Evolutionary conservation across 225 moss, liverwort and hornwort genomes (phyloP).

Genomic region (Antitrichia curtipendula): DNA sequence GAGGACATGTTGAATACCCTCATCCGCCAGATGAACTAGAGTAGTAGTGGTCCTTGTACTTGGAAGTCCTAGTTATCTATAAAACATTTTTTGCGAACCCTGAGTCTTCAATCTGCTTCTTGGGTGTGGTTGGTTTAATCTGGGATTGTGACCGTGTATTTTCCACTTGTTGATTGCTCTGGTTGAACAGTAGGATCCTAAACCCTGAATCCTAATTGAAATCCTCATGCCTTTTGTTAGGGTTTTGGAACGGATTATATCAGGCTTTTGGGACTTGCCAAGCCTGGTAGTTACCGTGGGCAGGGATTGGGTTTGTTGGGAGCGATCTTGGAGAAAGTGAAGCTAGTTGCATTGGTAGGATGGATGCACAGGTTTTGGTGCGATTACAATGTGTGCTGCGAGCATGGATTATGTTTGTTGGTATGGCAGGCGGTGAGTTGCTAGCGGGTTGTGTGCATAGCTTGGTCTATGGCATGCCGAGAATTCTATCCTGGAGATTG

Average conservation of each 20-base stretch:
- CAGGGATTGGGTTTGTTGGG: not conserved
- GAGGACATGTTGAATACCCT: slow-evolving; percentile 9
- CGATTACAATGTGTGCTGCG: not conserved
- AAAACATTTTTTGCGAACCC: not conserved
- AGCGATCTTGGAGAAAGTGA: not conserved
- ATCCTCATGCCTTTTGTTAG: not conserved
- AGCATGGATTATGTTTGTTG: not conserved
- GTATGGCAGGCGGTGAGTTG: not conserved
- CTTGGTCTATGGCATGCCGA: not conserved
- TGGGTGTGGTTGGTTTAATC: not conserved
- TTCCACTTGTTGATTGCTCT: not conserved
- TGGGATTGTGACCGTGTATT: not conserved
- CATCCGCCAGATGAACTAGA: slow-evolving; percentile 6
- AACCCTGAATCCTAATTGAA: not conserved
- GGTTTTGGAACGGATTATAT: not conserved
- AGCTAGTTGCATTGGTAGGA: not conserved
- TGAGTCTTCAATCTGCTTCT: not conserved
- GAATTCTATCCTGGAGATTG: not conserved
- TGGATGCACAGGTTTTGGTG: not conserved
- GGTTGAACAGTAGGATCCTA: not conserved
- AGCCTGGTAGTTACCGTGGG: not conserved
- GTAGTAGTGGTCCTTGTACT: not conserved
- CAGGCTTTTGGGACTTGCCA: not conserved
- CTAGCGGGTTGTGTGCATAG: not conserved
- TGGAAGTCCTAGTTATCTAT: not conserved